These are phyloP conservation scores for Dioszegia aurantiaca DNA, from an alignment of 768 basidiomycete species.

Conservation along the genomic window DNA sequence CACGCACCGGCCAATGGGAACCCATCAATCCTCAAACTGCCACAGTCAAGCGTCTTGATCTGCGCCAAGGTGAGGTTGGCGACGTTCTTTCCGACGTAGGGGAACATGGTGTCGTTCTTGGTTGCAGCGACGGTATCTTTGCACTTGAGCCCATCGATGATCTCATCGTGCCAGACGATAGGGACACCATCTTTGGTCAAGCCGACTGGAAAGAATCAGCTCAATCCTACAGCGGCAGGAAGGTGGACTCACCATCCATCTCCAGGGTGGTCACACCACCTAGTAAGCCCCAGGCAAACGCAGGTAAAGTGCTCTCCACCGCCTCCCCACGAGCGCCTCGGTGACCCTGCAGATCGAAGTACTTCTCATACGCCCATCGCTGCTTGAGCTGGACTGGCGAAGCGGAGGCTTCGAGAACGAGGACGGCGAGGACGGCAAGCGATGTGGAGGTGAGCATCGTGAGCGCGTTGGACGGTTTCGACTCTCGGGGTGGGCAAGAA, in stretches of 20 bases:
- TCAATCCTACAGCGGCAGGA: background rate
- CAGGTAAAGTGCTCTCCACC: conserved; percentile 68
- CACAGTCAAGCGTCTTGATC: conserved; percentile 76
- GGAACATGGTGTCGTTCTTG: conserved; percentile 35
- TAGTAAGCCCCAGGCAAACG: conserved; percentile 75
- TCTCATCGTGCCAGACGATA: conserved; percentile 77
- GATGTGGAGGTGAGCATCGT: conserved; percentile 10
- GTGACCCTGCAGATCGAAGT: conserved; percentile 41
- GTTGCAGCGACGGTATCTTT: conserved; percentile 62
- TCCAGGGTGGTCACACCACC: conserved; percentile 74
- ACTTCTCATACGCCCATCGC: conserved; percentile 29
- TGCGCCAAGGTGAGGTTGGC: conserved; percentile 63
- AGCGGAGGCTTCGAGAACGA: conserved; percentile 16
- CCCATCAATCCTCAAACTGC: conserved; percentile 61
- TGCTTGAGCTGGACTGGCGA: conserved; percentile 15
- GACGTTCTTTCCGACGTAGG: conserved; percentile 39
- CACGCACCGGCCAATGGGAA: conserved; percentile 36
- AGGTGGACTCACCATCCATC: conserved; percentile 56
- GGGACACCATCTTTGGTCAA: conserved; percentile 65
- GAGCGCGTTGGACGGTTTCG: background rate
- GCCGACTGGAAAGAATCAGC: conserved; percentile 6
- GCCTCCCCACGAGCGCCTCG: conserved; percentile 73
- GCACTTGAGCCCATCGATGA: conserved; percentile 65
- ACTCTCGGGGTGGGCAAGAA: no score
- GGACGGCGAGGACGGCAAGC: conserved; percentile 12